Evolutionary conservation across 441 rosid genomes (phyloP).

Genomic region (Iberis amara): DNA sequence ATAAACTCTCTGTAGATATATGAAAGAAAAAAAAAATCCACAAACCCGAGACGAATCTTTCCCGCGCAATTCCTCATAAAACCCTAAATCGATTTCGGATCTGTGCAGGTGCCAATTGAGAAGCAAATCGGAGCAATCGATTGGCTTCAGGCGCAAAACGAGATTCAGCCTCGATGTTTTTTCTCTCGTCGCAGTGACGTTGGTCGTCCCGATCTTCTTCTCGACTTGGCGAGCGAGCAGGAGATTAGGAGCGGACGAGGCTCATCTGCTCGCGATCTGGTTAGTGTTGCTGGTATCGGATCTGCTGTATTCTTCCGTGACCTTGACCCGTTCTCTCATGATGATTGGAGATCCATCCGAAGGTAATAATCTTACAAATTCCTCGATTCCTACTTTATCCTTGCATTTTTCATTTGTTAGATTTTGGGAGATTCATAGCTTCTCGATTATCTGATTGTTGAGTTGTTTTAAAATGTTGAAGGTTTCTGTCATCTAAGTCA

Average conservation of each 20-base stretch:
- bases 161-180: slow-evolving; percentile 66
- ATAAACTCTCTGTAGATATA: too few relatives aligned
- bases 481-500: slow-evolving; percentile 62
- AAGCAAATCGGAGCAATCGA: slow-evolving; percentile 65
- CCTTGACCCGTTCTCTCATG: slow-evolving; percentile 65
- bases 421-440: not conserved
- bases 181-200: slow-evolving; percentile 58
- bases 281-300: slow-evolving; percentile 81
- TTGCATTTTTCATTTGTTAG: not conserved
- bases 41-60: not conserved
- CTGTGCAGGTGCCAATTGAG: slow-evolving; percentile 58
- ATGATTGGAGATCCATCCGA: slow-evolving; percentile 75
- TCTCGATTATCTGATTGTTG: too few relatives aligned
- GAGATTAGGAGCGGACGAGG: slow-evolving; percentile 34
- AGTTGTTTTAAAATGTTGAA: slow-evolving; percentile 21
- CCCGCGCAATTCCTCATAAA: slow-evolving; percentile 15
- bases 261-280: slow-evolving; percentile 27
- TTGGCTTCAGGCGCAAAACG: slow-evolving; percentile 79
- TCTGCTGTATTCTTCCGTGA: slow-evolving; percentile 72
- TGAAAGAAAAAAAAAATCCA: not conserved
- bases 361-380: slow-evolving; percentile 37
- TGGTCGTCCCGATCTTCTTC: slow-evolving; percentile 32
- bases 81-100: not conserved
- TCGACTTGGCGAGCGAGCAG: slow-evolving; percentile 35
- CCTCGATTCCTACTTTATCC: not conserved